phyloP scores from a whole-genome alignment of 768 basidiomycete genomes.

The Tylopilus rubrobrunneus region DNA sequence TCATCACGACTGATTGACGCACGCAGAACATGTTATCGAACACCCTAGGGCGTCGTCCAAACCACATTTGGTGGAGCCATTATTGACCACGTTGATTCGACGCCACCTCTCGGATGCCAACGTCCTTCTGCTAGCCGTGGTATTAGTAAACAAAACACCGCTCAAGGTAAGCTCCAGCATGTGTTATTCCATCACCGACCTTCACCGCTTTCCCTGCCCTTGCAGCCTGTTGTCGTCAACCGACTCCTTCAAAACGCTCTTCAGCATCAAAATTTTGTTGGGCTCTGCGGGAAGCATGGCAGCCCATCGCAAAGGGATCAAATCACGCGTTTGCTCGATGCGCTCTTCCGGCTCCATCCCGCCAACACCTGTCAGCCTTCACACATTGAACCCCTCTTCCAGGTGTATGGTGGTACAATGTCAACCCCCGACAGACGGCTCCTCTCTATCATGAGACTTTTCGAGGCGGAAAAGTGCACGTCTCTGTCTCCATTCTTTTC shows the following conservation, averaged over 20 bases:
- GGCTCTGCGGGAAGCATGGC: constrained; percentile 32
- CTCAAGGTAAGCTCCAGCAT: constrained; percentile 55
- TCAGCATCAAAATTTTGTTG: constrained; percentile 63
- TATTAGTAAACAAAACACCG: constrained; percentile 37
- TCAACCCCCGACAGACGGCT: constrained; percentile 60
- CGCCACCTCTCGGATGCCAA: constrained; percentile 44
- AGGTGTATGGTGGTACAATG: constrained; percentile 74
- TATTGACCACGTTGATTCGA: constrained; percentile 62
- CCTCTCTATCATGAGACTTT: constrained; percentile 72
- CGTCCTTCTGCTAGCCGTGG: constrained; percentile 42
- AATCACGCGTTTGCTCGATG: constrained; percentile 54
- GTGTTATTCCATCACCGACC: background rate
- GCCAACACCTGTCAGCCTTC: constrained; percentile 81
- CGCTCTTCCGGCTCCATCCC: constrained; percentile 74
- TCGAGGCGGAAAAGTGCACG: constrained; percentile 64
- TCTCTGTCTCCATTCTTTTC: constrained; percentile 62
- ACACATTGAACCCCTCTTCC: constrained; percentile 74
- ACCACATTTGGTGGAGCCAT: constrained; percentile 63
- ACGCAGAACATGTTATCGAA: constrained; percentile 12
- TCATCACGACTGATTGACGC: background rate
- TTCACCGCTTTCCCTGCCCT: background rate
- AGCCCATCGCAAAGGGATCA: constrained; percentile 37
- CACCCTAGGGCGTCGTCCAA: constrained; percentile 31
- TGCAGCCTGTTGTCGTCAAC: constrained; percentile 66
- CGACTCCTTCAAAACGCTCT: constrained; percentile 72